A percentile compares a stretch with the other conserved stretches of the same genome.
Evolutionary conservation across 495 filamentous ascomycete genomes (phyloP).

Genomic region (Usnea hakonensis): DNA sequence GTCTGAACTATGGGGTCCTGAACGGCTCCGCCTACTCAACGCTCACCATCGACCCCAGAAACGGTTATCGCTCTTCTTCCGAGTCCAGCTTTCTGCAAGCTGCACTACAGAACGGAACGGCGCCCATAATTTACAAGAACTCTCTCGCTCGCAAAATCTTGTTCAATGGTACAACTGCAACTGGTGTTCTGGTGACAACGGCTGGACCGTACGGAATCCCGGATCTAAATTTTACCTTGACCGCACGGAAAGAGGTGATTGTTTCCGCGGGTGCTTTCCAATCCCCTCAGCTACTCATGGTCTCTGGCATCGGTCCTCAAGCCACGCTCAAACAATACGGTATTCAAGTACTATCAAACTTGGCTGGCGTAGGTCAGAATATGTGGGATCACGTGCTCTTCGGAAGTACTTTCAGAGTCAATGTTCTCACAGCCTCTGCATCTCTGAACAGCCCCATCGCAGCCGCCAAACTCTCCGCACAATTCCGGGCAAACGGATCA

Average conservation of each 20-base stretch:
- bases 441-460: conserved; percentile 12
- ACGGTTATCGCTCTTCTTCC: conserved; percentile 31
- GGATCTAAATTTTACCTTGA: conserved; percentile 15
- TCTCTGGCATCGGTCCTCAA: conserved; percentile 44
- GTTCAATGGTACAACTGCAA: conserved; percentile 39
- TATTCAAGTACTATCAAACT: conserved; percentile 37
- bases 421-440: conserved; percentile 28
- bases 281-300: conserved; percentile 45
- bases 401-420: conserved; percentile 33
- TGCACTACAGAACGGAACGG: conserved; percentile 18
- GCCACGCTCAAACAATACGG: conserved; percentile 28
- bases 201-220: conserved; percentile 13
- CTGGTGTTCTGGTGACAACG: conserved; percentile 36
- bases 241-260: conserved; percentile 38
- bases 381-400: conserved; percentile 34
- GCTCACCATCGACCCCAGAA: conserved; percentile 31
- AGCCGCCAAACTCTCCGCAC: conserved; percentile 10
- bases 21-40: conserved; percentile 28
- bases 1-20: conserved; percentile 29
- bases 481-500: conserved; percentile 19
- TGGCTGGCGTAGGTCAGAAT: conserved; percentile 40
- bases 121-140: conserved; percentile 33
- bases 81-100: conserved; percentile 36
- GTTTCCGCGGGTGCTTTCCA: conserved; percentile 40
- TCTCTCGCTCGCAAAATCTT: conserved; percentile 38